Evolutionary conservation across 2,329 filamentous ascomycete species (phyloP).

Genomic region (Neoarthrinium moseri): DNA sequence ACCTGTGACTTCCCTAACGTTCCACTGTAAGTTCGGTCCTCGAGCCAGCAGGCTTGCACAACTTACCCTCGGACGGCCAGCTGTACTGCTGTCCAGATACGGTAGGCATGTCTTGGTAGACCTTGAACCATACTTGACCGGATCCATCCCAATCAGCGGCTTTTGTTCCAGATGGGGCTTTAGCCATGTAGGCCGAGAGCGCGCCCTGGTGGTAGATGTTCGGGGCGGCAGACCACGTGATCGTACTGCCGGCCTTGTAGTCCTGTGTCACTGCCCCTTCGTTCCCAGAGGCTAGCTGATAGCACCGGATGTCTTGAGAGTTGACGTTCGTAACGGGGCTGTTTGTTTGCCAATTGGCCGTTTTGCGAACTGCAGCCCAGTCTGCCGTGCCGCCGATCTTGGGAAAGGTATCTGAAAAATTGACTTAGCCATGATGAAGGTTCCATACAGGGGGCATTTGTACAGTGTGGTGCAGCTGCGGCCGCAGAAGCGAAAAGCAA

Average conservation of each 20-base stretch:
- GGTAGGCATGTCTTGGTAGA: slow-evolving; percentile 37
- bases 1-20: slow-evolving; percentile 14
- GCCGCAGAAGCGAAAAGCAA: background rate
- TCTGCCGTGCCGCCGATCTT: slow-evolving; percentile 25
- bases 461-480: slow-evolving; percentile 5
- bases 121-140: slow-evolving; percentile 41
- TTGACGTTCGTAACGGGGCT: slow-evolving; percentile 45
- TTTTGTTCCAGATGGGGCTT: slow-evolving; percentile 33
- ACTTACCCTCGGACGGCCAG: slow-evolving; percentile 35
- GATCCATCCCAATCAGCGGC: slow-evolving; percentile 35
- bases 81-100: slow-evolving; percentile 29
- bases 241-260: slow-evolving; percentile 35
- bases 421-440: background rate
- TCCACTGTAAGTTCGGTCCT: slow-evolving; percentile 2
- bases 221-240: slow-evolving; percentile 39
- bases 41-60: slow-evolving; percentile 2
- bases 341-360: slow-evolving; percentile 43
- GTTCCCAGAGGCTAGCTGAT: slow-evolving; percentile 40
- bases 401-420: slow-evolving; percentile 26
- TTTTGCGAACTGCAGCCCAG: slow-evolving; percentile 36
- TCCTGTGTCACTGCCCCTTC: slow-evolving; percentile 32
- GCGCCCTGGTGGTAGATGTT: slow-evolving; percentile 38
- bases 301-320: slow-evolving; percentile 49
- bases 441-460: background rate
- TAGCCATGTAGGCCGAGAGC: slow-evolving; percentile 39